Evolutionary conservation across 1,139 yeast genomes (phyloP).

Genomic region (Suzukiozyma palmioleophila): DNA sequence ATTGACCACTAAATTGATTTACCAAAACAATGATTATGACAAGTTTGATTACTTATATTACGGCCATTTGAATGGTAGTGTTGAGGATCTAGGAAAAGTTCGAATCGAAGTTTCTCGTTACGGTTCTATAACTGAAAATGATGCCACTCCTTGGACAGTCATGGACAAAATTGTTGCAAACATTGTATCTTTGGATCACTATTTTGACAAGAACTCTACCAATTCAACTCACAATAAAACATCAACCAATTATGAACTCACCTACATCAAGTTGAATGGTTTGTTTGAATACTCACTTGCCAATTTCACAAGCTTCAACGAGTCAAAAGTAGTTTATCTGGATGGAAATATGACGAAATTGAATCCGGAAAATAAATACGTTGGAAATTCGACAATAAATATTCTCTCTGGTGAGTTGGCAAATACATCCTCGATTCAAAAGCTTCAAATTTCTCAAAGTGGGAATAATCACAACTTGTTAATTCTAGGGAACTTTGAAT

Average conservation of each 20-base stretch:
- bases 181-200: constrained; percentile 47
- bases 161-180: constrained; percentile 66
- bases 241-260: constrained; percentile 16
- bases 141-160: constrained; percentile 49
- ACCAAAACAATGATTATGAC: constrained; percentile 73
- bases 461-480: constrained; percentile 23
- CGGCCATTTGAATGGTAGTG: constrained; percentile 58
- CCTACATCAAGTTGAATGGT: constrained; percentile 52
- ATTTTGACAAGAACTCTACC: constrained; percentile 26
- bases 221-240: constrained; percentile 22
- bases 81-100: constrained; percentile 40
- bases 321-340: constrained; percentile 21
- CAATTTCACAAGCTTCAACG: constrained; percentile 55
- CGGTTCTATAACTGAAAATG: constrained; percentile 23
- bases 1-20: constrained; percentile 43
- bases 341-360: constrained; percentile 26
- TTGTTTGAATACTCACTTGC: constrained; percentile 75
- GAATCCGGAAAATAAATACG: constrained; percentile 33
- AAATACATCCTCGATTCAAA: constrained; percentile 36
- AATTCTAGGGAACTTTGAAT: constrained; percentile 47
- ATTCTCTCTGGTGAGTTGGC: constrained; percentile 50
- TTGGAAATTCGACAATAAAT: constrained; percentile 70
- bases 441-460: constrained; percentile 24
- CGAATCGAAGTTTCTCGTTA: constrained; percentile 44
- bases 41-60: constrained; percentile 76